These are phyloP conservation scores for Aspergillus ruber DNA, from an alignment of 2,329 filamentous ascomycete genomes.

Conservation along the genomic window DNA sequence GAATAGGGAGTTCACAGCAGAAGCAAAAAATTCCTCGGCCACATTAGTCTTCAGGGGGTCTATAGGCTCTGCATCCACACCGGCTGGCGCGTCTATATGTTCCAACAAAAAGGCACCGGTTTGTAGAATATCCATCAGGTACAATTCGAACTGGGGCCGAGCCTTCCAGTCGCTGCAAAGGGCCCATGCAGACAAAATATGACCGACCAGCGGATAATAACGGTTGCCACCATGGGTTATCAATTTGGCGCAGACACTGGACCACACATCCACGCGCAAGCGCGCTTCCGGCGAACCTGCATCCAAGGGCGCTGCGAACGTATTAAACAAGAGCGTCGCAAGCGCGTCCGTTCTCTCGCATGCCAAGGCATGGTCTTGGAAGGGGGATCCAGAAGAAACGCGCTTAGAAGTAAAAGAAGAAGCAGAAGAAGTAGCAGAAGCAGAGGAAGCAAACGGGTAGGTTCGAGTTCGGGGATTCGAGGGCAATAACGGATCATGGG, in stretches of 20 bases:
- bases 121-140: slow-evolving; percentile 89
- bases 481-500: slow-evolving; percentile 74
- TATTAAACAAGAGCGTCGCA: slow-evolving; percentile 76
- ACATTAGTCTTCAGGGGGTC: slow-evolving; percentile 70
- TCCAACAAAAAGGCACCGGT: slow-evolving; percentile 88
- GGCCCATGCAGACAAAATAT: slow-evolving; percentile 81
- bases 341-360: slow-evolving; percentile 86
- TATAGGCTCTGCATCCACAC: slow-evolving; percentile 61
- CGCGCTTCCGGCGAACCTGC: slow-evolving; percentile 75
- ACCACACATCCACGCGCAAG: slow-evolving; percentile 78
- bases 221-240: slow-evolving; percentile 70
- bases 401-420: slow-evolving; percentile 45
- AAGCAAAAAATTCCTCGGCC: slow-evolving; percentile 81
- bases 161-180: slow-evolving; percentile 84
- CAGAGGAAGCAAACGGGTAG: slow-evolving; percentile 12
- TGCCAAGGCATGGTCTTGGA: slow-evolving; percentile 76
- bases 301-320: slow-evolving; percentile 79
- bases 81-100: slow-evolving; percentile 70
- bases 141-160: slow-evolving; percentile 83
- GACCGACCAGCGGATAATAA: slow-evolving; percentile 72
- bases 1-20: slow-evolving; percentile 73
- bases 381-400: slow-evolving; percentile 45
- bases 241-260: slow-evolving; percentile 74
- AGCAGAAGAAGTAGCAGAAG: slow-evolving; percentile 16
- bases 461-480: slow-evolving; percentile 52